Evolutionary conservation across 2,329 filamentous ascomycete species (phyloP), one percentile per base, ranked within the genome.

Genomic region (Talaromyces atroroseus): DNA sequence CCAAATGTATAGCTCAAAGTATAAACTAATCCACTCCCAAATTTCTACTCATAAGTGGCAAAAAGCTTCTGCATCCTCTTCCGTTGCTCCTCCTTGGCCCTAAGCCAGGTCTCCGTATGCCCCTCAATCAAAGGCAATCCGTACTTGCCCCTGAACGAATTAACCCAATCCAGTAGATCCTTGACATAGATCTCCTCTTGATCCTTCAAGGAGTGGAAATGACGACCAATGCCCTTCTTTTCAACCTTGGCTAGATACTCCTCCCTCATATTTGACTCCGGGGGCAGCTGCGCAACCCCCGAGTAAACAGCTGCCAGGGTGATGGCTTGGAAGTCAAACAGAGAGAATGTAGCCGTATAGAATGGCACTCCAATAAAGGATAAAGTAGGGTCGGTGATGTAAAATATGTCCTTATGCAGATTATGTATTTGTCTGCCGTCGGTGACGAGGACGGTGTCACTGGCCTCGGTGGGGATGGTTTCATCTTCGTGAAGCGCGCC

Each of bases 241-340:
- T 48, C 32, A 12, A 54, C 20, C 11, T 46, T 53, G 8, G 52
- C 52, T 32, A 59, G 71, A 16, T 58, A 58, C 16, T 54, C 46
- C 16, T 47, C 24, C 42, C 14, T 54, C 51, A 59, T 59, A 24
- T 61, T 68, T 1, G 72, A 69, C 32, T 67, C 51, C 0, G 65
- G 59, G 0, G 84, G 83, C 20, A 87, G 65, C 1, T 63, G 59
- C 0, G 76, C 77, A 32, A 75, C 72, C 0, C 82, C 82, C 0
- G 80, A 73, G 3, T 85, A 75, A 0, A 85, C 79, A 2, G 81
- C 77, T 0, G 85, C 80, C 0, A 86, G 72, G 0, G 78, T 79
- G 60, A 85, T 81, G 0, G 84, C 84, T 65, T 89, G 86, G 61
- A 87, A 87, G 58, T 89, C 86, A 59, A 88, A 89, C 0, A 88